Conservation (phyloP, 75 land plant species). For the Cryptomeria japonica region DNA sequence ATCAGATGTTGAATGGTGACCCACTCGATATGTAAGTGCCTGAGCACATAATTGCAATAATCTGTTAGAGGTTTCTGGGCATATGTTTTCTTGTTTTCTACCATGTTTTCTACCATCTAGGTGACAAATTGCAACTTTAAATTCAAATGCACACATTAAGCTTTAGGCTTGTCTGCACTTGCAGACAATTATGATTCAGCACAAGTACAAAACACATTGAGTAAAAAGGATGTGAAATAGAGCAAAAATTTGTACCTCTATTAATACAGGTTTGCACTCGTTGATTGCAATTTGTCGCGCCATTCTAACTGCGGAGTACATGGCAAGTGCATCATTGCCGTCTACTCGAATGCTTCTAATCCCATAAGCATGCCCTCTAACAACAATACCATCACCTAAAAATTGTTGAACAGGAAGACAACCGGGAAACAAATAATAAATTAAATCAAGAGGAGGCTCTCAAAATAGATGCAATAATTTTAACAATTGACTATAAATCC, state of each 20-base stretch:
- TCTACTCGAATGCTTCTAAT: conserved; percentile 79
- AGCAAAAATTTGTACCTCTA: conserved; percentile 60
- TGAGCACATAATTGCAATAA: conserved; percentile 10
- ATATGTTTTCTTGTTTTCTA: background rate
- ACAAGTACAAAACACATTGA: background rate
- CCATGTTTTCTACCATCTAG: background rate
- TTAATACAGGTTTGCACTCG: conserved; percentile 66
- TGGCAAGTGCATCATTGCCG: conserved; percentile 89
- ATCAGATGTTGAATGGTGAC: conserved; percentile 96
- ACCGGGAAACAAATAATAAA: background rate
- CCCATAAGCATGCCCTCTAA: conserved; percentile 84
- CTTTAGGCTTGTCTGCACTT: background rate
- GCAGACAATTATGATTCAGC: background rate
- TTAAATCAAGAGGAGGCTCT: background rate
- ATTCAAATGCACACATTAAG: background rate
- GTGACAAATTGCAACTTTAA: background rate
- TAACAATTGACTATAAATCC: background rate
- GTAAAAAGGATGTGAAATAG: background rate
- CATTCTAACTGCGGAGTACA: conserved; percentile 59
- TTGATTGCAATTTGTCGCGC: conserved; percentile 74
- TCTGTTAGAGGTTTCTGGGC: background rate
- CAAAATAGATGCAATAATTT: background rate
- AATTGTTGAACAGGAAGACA: background rate
- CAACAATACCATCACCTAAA: conserved; percentile 80
- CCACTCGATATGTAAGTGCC: conserved; percentile 88